Conservation (phyloP, 2,329 filamentous ascomycete genomes). For the Teratosphaeriaceae sp. region DNA sequence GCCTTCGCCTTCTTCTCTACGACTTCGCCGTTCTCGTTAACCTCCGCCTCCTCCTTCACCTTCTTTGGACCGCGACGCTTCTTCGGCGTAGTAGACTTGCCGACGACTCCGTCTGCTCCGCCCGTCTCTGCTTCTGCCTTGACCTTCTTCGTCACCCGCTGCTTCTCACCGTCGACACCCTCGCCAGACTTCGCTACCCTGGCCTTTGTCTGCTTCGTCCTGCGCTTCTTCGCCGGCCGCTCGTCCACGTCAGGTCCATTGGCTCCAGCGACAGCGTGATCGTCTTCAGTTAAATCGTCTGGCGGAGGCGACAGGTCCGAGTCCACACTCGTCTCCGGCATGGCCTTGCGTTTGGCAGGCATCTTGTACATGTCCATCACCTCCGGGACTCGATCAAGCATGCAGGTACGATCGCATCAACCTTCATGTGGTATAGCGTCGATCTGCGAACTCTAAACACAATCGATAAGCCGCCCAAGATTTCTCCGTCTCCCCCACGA, state of each 20-base stretch:
- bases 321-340: constrained; percentile 11
- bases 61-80: constrained; percentile 10
- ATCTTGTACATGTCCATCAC: too few species aligned
- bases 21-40: constrained; percentile 2
- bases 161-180: background rate
- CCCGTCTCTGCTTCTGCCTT: constrained; percentile 7
- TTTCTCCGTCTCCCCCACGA: too few species aligned
- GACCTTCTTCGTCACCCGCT: constrained; percentile 8
- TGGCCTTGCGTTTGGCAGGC: constrained; percentile 21
- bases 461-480: too few species aligned
- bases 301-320: constrained; percentile 17
- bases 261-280: constrained; percentile 5
- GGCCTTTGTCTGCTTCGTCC: constrained; percentile 1
- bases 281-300: constrained; percentile 10
- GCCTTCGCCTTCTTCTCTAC: constrained; percentile 12
- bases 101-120: constrained; percentile 10
- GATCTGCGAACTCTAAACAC: too few species aligned
- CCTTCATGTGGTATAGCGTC: too few species aligned
- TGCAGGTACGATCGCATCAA: too few species aligned
- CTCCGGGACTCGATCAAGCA: too few species aligned
- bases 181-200: background rate
- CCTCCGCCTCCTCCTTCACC: constrained; percentile 7
- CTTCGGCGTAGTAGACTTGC: constrained; percentile 7
- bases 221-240: constrained; percentile 16
- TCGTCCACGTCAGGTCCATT: constrained; percentile 4